These are phyloP conservation scores for Simplicillium aogashimaense DNA, from an alignment of 2,329 filamentous ascomycete species.

Conservation along the genomic window DNA sequence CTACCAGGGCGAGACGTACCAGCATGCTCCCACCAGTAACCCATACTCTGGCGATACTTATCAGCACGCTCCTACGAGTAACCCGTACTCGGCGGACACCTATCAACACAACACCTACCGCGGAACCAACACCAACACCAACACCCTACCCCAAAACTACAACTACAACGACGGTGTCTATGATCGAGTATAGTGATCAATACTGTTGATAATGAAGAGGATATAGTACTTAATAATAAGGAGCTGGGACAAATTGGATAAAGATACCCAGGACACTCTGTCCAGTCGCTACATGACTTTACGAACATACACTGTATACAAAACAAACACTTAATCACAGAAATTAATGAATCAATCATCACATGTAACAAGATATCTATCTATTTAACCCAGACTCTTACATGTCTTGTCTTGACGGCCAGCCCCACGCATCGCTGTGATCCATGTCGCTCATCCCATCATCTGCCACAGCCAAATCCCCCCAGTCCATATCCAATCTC, in stretches of 20 bases:
- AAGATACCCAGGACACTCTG: constrained; percentile 8
- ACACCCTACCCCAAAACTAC: constrained; percentile 14
- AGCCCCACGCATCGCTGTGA: constrained; percentile 18
- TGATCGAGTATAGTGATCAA: constrained; percentile 11
- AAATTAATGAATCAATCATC: too few relatives aligned
- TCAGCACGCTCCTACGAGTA: neutral
- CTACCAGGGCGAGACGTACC: neutral
- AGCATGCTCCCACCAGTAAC: constrained; percentile 4
- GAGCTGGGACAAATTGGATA: constrained; percentile 2
- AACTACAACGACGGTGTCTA: constrained; percentile 28
- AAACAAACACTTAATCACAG: too few relatives aligned
- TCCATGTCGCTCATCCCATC: constrained; percentile 23
- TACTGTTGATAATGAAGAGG: neutral
- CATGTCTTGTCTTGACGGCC: too few relatives aligned
- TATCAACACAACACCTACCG: constrained; percentile 1
- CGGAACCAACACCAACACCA: constrained; percentile 4
- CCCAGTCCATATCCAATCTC: constrained; percentile 50
- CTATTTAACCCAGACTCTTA: too few relatives aligned
- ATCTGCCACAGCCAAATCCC: constrained; percentile 23
- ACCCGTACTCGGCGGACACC: constrained; percentile 3
- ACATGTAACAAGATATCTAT: too few relatives aligned
- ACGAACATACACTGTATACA: too few relatives aligned
- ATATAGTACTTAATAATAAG: constrained; percentile 3
- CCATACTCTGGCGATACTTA: constrained; percentile 1
- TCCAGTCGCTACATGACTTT: too few relatives aligned